Base-by-base conservation (phyloP, 108 stramenopile species). In the Thalassiosira profunda region DNA sequence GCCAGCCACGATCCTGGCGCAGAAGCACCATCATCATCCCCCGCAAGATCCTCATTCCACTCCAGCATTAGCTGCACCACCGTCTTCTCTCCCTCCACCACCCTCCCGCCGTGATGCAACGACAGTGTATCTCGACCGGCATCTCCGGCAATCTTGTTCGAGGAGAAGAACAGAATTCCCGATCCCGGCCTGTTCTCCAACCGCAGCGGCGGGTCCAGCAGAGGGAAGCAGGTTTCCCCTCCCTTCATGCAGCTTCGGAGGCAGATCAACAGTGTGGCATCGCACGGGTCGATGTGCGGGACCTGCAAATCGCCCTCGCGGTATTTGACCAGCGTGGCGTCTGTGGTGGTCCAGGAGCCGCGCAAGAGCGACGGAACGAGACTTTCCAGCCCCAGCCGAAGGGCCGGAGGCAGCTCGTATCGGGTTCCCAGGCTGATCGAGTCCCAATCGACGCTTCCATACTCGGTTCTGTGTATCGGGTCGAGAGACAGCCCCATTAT, bases 251-350 rank as follows among this genome's bases (percentile, higher is more conserved):
- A 36, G 17, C 17, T 15, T 36, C 17, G 7, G 17, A 54, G 53
- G 6, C 53, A 54, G 53, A 54, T 42, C 17, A 54, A 34, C 53
- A 54, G 40, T 42, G 53, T 54, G 20, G 53, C 53, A 42, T 54
- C 53, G 6, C 53, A 54, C 5, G 53, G 53, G 20, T 54, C 53
- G 9, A 54, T 36, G 44, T 54, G 53, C 17, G 53, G 53, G 6
- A 54, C 53, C 20, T 54, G 53, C 53, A 42, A 54, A 41, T 54
- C 53, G 20, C 53, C 53, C 53, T 42, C 53, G 6, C 20, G 53
- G 6, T 54, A 54, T 5, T 42, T 36, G 40, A 54, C 53, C 6
- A 54, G 5, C 15, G 53, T 54, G 6, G 53, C 53, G 20, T 54
- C 53, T 42, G 7, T 36, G 6, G 40, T 42, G 0, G 37, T 34